Base-by-base conservation (phyloP, 192 early-diverging fungal species). In the Obelidium mucronatum region DNA sequence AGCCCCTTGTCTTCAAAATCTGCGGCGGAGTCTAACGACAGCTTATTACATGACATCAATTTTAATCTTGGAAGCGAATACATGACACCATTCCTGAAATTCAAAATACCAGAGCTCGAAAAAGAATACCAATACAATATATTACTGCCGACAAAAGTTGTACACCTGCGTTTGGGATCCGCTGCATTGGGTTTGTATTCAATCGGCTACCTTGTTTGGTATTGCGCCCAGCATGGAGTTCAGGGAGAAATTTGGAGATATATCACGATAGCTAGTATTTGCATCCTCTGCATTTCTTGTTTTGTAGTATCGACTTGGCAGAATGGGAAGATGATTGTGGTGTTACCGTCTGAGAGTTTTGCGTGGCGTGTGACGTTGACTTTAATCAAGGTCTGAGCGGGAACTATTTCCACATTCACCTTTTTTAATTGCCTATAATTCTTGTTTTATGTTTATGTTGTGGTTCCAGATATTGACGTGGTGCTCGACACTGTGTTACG, bases 251-350 rank as follows among this genome's bases (percentile, higher is more conserved):
- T n/a, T 2, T 72, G 54, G 52, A 36, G 40, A 37, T 58, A 72
- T 40, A 33, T 4, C 1, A 54, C 24, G 17, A 34, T 59, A 3
- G n/a, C 54, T 22, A 42, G 6, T 33, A 58, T 58, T n/a, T 35
- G 30, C 33, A 2, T 30, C 19, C 15, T 58, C 15, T 72, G 72
- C 40, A 5, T 42, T 6, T 28, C 19, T 6, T 15, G 52, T 17
- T 74, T 60, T 28, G 6, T 74, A 15, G 26, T 74, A n/a, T 19
- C 72, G 22, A 54, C 72, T 40, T 74, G 72, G 72, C 60, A 63
- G 40, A 63, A 63, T 2, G 72, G 58, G 2, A 30, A 56, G 54
- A 17, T 60, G 13, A 54, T 30, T 39, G 40, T 60, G 15, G 15
- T 24, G 3, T 19, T 66, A 6, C 66, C 66, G 2, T 22, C 40